A percentile compares a stretch with the other conserved stretches of the same genome.
phyloP scores from a whole-genome alignment of 306 rosid species.

The Potentilla sterilis region DNA sequence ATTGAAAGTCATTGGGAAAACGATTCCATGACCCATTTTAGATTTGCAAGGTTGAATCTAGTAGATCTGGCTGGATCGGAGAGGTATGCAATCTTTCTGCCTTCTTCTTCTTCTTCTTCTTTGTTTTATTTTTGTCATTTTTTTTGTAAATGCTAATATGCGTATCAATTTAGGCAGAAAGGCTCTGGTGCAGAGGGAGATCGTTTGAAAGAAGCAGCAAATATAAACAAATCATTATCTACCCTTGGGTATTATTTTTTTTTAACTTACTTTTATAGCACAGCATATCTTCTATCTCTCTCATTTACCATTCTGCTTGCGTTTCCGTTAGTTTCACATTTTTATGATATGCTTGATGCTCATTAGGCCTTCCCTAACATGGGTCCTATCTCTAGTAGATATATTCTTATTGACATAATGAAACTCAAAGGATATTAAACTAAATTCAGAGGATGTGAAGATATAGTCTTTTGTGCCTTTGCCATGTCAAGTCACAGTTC shows the following conservation, averaged over 20 bases:
- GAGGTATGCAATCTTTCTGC: conserved; percentile 45
- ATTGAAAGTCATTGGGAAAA: conserved; percentile 93
- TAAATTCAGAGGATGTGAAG: neutral
- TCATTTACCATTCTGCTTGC: neutral
- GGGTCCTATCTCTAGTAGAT: neutral
- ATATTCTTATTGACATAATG: neutral
- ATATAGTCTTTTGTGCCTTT: neutral
- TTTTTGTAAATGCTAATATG: conserved; percentile 21
- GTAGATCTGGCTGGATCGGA: conserved; percentile 98
- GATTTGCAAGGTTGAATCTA: conserved; percentile 92
- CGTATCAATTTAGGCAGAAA: conserved; percentile 69
- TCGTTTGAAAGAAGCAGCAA: conserved; percentile 92
- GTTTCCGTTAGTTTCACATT: neutral
- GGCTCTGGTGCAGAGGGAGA: conserved; percentile 95
- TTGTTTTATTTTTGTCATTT: neutral
- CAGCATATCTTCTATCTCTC: neutral
- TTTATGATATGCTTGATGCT: conserved; percentile 4
- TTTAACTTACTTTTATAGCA: conserved; percentile 14
- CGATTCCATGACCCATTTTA: conserved; percentile 77
- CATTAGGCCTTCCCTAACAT: neutral
- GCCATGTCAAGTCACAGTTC: neutral
- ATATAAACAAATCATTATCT: conserved; percentile 90
- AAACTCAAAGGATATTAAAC: neutral
- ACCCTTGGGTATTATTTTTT: conserved; percentile 73
- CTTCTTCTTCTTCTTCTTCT: neutral